Conservation (phyloP, 306 rosid genomes). For the Pyrus pyrifolia region DNA sequence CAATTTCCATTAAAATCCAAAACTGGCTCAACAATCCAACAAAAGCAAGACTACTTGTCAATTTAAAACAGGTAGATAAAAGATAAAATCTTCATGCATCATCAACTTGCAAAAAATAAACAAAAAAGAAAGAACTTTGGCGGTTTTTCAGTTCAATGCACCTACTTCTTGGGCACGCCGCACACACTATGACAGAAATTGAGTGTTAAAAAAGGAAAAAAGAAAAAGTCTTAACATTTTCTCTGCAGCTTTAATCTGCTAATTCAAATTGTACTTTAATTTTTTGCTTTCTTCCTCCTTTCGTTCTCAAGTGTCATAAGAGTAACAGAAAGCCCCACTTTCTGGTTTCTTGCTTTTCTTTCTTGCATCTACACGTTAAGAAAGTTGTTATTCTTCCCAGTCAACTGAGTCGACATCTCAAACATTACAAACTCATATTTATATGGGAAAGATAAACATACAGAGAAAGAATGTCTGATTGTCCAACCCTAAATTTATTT, state of each 20-base stretch:
- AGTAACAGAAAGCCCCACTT: constrained; percentile 1
- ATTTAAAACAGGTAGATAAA: background rate
- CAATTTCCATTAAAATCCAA: background rate
- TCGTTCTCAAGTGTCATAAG: background rate
- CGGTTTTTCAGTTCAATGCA: background rate
- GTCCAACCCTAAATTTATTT: background rate
- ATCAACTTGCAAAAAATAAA: background rate
- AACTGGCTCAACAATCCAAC: background rate
- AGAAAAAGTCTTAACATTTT: background rate
- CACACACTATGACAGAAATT: background rate
- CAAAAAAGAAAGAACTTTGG: background rate
- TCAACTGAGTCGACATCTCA: constrained; percentile 6
- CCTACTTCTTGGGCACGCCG: background rate
- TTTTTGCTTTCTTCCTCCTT: background rate
- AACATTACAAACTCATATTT: background rate
- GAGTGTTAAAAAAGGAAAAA: background rate
- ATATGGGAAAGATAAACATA: background rate
- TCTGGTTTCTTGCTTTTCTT: background rate
- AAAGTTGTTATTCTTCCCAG: constrained; percentile 1
- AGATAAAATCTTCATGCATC: background rate
- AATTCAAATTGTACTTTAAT: background rate
- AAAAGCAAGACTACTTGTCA: background rate
- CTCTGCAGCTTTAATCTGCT: background rate
- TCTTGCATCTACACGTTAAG: background rate
- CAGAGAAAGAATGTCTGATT: background rate